Base-by-base conservation (phyloP, 805 yeast genomes). In the Candida sithepensis region DNA sequence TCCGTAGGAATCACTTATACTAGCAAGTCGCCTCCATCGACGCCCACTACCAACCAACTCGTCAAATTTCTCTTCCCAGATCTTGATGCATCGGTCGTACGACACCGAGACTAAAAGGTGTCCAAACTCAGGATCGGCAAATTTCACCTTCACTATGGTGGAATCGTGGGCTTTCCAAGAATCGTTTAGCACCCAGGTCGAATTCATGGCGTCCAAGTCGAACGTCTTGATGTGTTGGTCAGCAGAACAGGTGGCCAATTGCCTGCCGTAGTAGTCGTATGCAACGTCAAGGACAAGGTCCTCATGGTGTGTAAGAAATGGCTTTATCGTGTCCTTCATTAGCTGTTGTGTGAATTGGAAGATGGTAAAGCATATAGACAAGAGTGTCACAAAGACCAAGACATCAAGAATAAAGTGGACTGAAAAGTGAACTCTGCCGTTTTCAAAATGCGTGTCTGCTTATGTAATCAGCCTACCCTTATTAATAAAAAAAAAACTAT, bases 101-200 rank as follows among this genome's bases (percentile, higher is more conserved):
- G 97, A 88, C 32, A 91, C 90, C 22, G 94, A 81, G 1, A 96
- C 96, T 21, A 94, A 66, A 3, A 94, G 71, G 60, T 88, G 88
- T 8, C 96, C 95, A 66, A 82, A 90, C 65, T 92, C 95, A 2
- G 99, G 99, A 43, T 88, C 85, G 0, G 98, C 97, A 95, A 97
- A 94, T 41, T 82, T 81, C 9, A 94, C 73, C 55, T 85, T 80
- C 19, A 89, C 86, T 22, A 94, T 79, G 48, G 90, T 79, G 7
- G 96, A 82, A 58, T 94, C 97, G 63, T 94, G 99, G 0, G 98
- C 98, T 55, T 86, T 87, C 95, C 97, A 94, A 42, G 87, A 82
- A 66, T 92, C 97, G 59, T 84, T 83, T 47, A 88, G 68, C 18
- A 79, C 78, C 98, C 98, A 94, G 18, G 81, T 75, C n/a, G 77